Conservation (phyloP, 495 filamentous ascomycete genomes). For the Lasiosphaeria ovina region DNA sequence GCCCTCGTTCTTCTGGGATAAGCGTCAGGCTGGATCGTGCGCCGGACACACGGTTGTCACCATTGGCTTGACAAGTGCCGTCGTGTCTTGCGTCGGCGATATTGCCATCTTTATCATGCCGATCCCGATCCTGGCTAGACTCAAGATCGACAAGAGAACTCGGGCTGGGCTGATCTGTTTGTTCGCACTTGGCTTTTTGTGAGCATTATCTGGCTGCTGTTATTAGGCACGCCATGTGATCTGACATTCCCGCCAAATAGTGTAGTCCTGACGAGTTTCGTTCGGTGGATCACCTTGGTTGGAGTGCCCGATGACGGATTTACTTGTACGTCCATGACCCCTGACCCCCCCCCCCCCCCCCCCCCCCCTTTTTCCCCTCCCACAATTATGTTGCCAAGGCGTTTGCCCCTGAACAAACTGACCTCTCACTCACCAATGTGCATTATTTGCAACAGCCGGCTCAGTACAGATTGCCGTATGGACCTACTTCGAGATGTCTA, state of each 20-base stretch:
- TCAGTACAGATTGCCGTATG: constrained; percentile 16
- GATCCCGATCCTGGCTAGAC: constrained; percentile 14
- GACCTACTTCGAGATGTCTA: constrained; percentile 23
- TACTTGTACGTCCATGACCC: constrained; percentile 8
- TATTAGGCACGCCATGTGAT: neutral
- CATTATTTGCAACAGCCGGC: constrained; percentile 2
- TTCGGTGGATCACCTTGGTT: constrained; percentile 16
- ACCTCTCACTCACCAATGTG: neutral
- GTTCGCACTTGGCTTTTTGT: constrained; percentile 19
- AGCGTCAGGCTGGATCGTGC: constrained; percentile 7
- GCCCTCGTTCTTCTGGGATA: constrained; percentile 14
- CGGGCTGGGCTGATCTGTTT: constrained; percentile 12
- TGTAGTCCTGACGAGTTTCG: constrained; percentile 12
- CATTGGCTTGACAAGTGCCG: constrained; percentile 12
- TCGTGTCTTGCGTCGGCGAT: constrained; percentile 12
- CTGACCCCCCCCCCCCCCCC: neutral
- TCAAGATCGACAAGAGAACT: constrained; percentile 12
- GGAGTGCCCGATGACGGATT: constrained; percentile 3
- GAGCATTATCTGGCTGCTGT: neutral
- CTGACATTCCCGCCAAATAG: constrained; percentile 5
- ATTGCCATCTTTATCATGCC: constrained; percentile 21
- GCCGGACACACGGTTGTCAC: constrained; percentile 3
- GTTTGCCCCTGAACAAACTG: no score
- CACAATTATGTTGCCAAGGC: neutral
- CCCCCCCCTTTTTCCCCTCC: no score